Evolutionary conservation across 805 yeast genomes (phyloP), one percentile per base, ranked within the genome.

Genomic region (Wickerhamomyces canadensis): DNA sequence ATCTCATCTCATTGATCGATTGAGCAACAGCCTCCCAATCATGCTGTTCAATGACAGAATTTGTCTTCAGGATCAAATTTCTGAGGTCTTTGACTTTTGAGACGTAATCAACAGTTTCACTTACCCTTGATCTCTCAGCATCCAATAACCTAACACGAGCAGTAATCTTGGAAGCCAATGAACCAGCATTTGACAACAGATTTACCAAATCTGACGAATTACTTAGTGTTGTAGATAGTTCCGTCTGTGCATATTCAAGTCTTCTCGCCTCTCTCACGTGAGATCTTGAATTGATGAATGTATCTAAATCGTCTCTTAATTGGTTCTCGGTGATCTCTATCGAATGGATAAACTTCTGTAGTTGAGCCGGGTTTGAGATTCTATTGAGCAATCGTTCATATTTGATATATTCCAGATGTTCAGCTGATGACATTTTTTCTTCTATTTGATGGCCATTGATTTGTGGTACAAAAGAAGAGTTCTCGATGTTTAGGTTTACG

Each of bases 1-100:
- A 38, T 33, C 72, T 62, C 4, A 82, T 76, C 19, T 63, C 64
- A 39, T 60, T 52, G 5, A 88, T 81, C 14, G 87, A 73, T 37
- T 64, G 65, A 0, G 96, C 91, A 1, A 95, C 96, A n/a, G 74
- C 56, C 21, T 72, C 75, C 84, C 93, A 87, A 48, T 85, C 76
- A 22, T 72, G 60, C 23, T 74, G 72, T 25, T 76, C 80, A 36
- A 91, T 70, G 5, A 95, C 84, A 34, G 74, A 73, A 50, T 77
- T 64, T 6, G 86, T 81, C 37, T 78, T 78, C 29, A 73, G 67
- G 10, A 91, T 71, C 47, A 78, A 76, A 23, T 70, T 69, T 51
- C 83, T 83, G 42, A 91, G 62, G n/a, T 68, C 58, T 42, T 80
- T 78, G 1, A 84, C 81, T 41, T 79, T 64, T 27, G 71, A 66